A percentile compares a stretch with the other conserved stretches of the same genome.
Evolutionary conservation across 2,329 filamentous ascomycete species (phyloP).

Genomic region (Penicillium psychrosexuale): DNA sequence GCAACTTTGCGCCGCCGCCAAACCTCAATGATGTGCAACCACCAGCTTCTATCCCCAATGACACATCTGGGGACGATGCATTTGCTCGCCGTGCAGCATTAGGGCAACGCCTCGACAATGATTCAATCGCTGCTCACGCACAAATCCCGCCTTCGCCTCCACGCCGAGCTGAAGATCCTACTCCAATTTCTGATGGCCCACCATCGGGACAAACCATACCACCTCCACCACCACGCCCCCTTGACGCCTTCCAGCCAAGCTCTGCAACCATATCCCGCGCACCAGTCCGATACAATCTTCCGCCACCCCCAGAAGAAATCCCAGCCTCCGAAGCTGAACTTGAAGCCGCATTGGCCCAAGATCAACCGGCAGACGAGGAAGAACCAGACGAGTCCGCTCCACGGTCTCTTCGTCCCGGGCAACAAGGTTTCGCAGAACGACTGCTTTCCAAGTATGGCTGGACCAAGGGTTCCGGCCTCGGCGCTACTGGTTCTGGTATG

Average conservation of each 20-base stretch:
- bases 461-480: constrained; percentile 82
- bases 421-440: constrained; percentile 79
- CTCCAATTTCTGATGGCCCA: constrained; percentile 30
- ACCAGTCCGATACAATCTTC: constrained; percentile 68
- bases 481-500: constrained; percentile 78
- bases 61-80: constrained; percentile 66
- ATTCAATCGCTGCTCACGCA: constrained; percentile 8
- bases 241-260: constrained; percentile 39
- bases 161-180: constrained; percentile 29
- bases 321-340: constrained; percentile 53
- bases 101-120: constrained; percentile 39
- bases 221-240: constrained; percentile 35
- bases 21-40: constrained; percentile 39
- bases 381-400: constrained; percentile 38
- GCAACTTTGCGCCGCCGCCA: constrained; percentile 53
- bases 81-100: constrained; percentile 63
- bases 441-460: constrained; percentile 94
- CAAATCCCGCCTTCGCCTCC: constrained; percentile 25
- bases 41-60: constrained; percentile 51
- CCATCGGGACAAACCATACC: constrained; percentile 26
- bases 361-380: constrained; percentile 35
- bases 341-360: constrained; percentile 46
- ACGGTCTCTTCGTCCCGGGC: constrained; percentile 68
- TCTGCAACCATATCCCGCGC: constrained; percentile 70
- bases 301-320: constrained; percentile 51